Percentiles rank a stretch among this genome's conserved stretches.
These are phyloP conservation scores for Colletotrichum lentis DNA, from an alignment of 2,329 filamentous ascomycete species.

Conservation along the genomic window DNA sequence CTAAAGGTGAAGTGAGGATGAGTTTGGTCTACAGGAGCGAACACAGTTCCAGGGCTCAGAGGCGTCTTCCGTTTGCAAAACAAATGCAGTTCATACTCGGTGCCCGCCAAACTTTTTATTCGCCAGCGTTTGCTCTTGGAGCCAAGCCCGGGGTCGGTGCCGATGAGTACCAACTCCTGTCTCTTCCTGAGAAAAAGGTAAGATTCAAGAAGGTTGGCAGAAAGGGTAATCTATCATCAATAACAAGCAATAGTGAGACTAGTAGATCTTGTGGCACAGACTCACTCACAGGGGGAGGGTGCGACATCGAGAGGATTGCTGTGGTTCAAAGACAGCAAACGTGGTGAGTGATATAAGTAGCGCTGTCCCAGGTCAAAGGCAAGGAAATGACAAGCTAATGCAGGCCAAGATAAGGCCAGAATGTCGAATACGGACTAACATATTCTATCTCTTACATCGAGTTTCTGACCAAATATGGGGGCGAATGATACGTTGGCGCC, in stretches of 20 bases:
- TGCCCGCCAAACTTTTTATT: too few species aligned
- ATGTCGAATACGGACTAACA: too few species aligned
- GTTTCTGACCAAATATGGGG: not conserved
- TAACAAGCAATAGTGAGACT: too few species aligned
- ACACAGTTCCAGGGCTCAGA: not conserved
- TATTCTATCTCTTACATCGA: not conserved
- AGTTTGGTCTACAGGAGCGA: not conserved
- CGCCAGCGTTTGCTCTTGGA: not conserved
- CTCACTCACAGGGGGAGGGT: too few species aligned
- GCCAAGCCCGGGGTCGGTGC: not conserved
- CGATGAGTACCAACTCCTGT: not conserved
- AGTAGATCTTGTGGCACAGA: not conserved
- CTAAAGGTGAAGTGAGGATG: not conserved
- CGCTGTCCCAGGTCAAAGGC: too few species aligned
- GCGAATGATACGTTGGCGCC: too few species aligned
- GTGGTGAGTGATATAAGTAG: too few species aligned
- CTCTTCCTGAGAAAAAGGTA: not conserved
- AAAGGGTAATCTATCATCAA: not conserved
- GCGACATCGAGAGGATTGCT: too few species aligned
- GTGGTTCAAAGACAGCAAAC: too few species aligned
- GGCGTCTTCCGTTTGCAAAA: not conserved
- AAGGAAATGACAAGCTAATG: too few species aligned
- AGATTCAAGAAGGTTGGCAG: too few species aligned
- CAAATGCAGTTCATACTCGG: accelerated
- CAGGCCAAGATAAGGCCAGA: too few species aligned